phyloP scores from a whole-genome alignment of 371 early-diverging fungal genomes.

The Cladochytrium tenue region DNA sequence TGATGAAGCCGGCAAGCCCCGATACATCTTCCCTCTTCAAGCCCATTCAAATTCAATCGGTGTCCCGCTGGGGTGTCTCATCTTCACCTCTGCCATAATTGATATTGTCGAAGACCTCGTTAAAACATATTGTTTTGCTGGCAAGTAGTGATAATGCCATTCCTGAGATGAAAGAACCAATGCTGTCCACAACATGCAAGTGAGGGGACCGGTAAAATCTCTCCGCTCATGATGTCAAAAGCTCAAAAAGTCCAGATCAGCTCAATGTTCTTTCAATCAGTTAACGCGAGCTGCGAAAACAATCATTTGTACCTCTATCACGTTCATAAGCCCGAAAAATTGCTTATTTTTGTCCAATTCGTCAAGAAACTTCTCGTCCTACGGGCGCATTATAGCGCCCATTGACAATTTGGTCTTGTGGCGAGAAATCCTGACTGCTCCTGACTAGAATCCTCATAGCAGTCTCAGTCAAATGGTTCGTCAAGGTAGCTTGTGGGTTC shows the following conservation, averaged over 20 bases:
- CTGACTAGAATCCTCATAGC: neutral
- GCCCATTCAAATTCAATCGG: too few species aligned
- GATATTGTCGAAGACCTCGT: constrained; percentile 16
- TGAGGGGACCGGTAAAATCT: constrained; percentile 22
- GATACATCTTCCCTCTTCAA: constrained; percentile 23
- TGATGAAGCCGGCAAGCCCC: constrained; percentile 21
- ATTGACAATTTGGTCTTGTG: neutral
- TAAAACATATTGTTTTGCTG: constrained; percentile 6
- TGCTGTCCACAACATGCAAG: constrained; percentile 22
- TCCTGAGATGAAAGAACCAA: constrained; percentile 10
- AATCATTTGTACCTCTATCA: constrained; percentile 7
- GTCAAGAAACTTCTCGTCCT: constrained; percentile 7
- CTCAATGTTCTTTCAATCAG: constrained; percentile 16
- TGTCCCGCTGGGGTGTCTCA: too few species aligned
- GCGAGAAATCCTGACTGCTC: neutral
- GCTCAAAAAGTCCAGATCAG: constrained; percentile 13
- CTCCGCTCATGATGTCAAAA: constrained; percentile 11
- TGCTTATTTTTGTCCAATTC: constrained; percentile 2
- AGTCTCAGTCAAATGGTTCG: neutral
- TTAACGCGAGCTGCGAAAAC: neutral
- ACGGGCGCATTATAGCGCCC: neutral
- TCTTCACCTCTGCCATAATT: constrained; percentile 18
- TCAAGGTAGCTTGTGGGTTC: neutral
- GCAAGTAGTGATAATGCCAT: constrained; percentile 5
- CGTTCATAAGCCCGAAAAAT: constrained; percentile 12